These are phyloP conservation scores for Kurtzmaniella quercitrusa DNA, from an alignment of 1,139 yeast genomes.

Conservation along the genomic window DNA sequence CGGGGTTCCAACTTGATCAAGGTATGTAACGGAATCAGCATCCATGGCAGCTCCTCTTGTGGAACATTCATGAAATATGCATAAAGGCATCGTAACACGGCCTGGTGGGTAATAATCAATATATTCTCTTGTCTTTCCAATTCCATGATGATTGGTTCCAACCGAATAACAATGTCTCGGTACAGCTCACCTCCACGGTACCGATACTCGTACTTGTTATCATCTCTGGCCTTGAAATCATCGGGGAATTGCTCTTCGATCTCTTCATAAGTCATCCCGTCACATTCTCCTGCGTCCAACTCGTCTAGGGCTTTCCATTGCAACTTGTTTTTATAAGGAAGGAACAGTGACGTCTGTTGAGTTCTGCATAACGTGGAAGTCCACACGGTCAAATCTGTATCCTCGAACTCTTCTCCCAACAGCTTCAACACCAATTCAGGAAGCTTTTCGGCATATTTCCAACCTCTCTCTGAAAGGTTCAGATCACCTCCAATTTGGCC, in stretches of 20 bases:
- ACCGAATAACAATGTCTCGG: constrained; percentile 87
- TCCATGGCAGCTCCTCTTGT: constrained; percentile 97
- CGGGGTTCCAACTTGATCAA: constrained; percentile 89
- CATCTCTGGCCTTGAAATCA: constrained; percentile 93
- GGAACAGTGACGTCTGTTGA: constrained; percentile 82
- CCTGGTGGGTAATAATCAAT: constrained; percentile 94
- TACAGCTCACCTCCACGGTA: constrained; percentile 97
- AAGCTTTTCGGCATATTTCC: constrained; percentile 75
- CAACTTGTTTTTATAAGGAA: constrained; percentile 73
- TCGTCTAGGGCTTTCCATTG: constrained; percentile 98
- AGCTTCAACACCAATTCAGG: constrained; percentile 75
- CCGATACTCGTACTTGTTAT: constrained; percentile 90
- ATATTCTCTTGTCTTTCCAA: constrained; percentile 95
- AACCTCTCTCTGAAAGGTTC: constrained; percentile 78
- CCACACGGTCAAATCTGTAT: constrained; percentile 83
- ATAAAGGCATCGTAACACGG: constrained; percentile 90
- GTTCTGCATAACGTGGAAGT: constrained; percentile 90
- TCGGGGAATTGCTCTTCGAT: constrained; percentile 83
- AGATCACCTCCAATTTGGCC: constrained; percentile 98
- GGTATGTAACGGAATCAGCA: constrained; percentile 96
- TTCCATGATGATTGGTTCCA: constrained; percentile 98
- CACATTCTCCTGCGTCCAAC: constrained; percentile 97
- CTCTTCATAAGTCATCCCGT: constrained; percentile 86
- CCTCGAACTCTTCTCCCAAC: constrained; percentile 60
- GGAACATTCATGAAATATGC: constrained; percentile 99